Conservation (phyloP, 1,284 basidiomycete species). For the Trichosporon ovoides region DNA sequence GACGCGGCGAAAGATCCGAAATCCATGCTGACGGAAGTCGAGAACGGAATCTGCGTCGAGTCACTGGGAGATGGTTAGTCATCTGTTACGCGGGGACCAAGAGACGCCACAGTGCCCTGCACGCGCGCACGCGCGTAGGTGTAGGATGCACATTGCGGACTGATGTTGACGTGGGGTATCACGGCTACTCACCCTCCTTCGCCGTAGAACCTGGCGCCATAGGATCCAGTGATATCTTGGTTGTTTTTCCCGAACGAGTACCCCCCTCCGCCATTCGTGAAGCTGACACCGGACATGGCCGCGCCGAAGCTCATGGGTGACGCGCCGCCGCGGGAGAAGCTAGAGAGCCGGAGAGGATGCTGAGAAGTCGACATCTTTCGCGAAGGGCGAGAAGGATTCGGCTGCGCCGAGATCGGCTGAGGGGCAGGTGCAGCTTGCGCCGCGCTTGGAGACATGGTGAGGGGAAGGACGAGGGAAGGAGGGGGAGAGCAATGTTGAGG, state of each 20-base stretch:
- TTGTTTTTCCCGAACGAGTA: conserved; percentile 31
- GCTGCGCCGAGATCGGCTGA: conserved; percentile 19
- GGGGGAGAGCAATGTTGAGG: neutral
- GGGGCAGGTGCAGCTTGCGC: conserved; percentile 5
- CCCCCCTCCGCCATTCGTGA: conserved; percentile 38
- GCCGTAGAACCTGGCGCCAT: conserved; percentile 43
- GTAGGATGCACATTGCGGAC: conserved; percentile 2
- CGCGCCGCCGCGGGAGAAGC: conserved; percentile 21
- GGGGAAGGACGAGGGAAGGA: neutral
- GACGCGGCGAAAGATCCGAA: conserved; percentile 35
- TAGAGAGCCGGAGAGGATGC: conserved; percentile 11
- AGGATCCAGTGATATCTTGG: conserved; percentile 21
- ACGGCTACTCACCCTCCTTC: conserved; percentile 33
- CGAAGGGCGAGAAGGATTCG: conserved; percentile 17
- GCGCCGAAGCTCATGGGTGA: conserved; percentile 44
- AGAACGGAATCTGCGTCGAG: conserved; percentile 36
- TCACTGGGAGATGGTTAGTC: conserved; percentile 20
- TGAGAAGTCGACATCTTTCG: conserved; percentile 19
- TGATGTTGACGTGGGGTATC: neutral
- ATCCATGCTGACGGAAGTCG: conserved; percentile 43
- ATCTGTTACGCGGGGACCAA: no score
- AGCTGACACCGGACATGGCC: conserved; percentile 45
- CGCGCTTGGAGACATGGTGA: neutral
- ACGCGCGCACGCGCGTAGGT: conserved; percentile 27
- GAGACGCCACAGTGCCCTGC: neutral